Base-by-base conservation (phyloP, 805 yeast species). In the Candida hungchunana region DNA sequence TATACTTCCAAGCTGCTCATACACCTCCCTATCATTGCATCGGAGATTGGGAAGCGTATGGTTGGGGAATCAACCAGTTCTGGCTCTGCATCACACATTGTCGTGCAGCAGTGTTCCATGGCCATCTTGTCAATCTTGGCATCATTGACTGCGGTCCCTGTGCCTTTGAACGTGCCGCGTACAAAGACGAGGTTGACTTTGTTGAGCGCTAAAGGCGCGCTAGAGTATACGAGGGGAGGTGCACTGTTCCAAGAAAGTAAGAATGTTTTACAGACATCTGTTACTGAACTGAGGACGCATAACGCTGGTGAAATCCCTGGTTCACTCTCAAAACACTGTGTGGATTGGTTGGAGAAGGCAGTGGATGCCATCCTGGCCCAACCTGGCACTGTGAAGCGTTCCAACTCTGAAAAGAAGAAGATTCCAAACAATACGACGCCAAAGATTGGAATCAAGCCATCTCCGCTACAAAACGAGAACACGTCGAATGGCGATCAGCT, bases 141-240 rank as follows among this genome's bases (percentile, higher is more conserved):
- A 26, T 62, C 68, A n/a, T 51, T 60, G 37, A 59, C 61, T 34
- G 64, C 73, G 28, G 53, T 81, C 8, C 82, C 89, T 0, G 55
- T 82, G 10, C 89, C 93, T 0, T 55, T 79, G 30, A 81, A 79
- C 44, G 59, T 75, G 8, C 64, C 82, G 0, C 58, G 87, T 42
- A 76, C 79, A 42, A 76, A 73, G 48, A 77, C 84, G 3, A 63
- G 87, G 31, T 69, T 79, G 44, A 67, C 82, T 0, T 62, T 83
- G 20, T 49, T 82, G 31, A 82, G 80, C 18, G 86, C 88, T 0
- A 75, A 76, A 44, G 88, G 94, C 12, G 75, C 87, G 1, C 63
- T 88, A 37, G 96, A 87, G 44, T 86, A 84, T 53, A 78, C 85
- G 3, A 77, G 85, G 53, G 87, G 88, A 25, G 95, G 96, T 0